Evolutionary conservation across 2,329 filamentous ascomycete genomes (phyloP), one percentile per base, ranked within the genome.

Genomic region (Amesomyces nigricolor): DNA sequence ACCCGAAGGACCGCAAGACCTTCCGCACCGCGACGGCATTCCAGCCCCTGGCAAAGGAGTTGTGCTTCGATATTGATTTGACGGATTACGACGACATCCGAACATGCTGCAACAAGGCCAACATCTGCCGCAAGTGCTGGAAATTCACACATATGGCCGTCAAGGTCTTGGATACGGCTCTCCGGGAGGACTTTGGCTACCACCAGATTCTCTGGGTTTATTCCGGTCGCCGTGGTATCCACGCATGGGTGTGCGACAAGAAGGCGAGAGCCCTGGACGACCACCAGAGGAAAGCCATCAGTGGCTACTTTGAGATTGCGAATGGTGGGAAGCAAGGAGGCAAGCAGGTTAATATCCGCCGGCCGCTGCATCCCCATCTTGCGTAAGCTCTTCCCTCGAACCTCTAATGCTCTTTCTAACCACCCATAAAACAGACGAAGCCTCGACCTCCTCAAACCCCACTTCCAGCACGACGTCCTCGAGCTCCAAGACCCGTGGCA

Each of bases 1-100:
- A 97, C 69, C 94, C 94, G 0, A 87, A 91, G 64, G 94, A 99
- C 65, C 86, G 92, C 66, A 99, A 97, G 74, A 86, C 86, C 0
- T 73, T 97, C 35, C 84, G 87, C 51, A 92, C 91, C 70, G 81
- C 86, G 37, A 83, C 83, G 47, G 83, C 89, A 8, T 96, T 99
- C 74, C 87, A 86, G 61, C 92, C 94, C 0, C 71, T 96, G 32
- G 81, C 88, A 54, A 99, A 99, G 71, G 94, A 99, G 71, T 76
- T 99, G 39, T 96, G 96, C 65, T 97, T 99, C 71, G 94, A 99
- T 86, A 97, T 99, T 66, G 94, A 99, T 81, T 81, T 99, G 81
- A 97, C 94, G 53, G 94, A 97, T 73, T 99, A 99, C 72, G 94
- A 99, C 69, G 90, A 95, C 62, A 89, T 99, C 61, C 86, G 94